Base-by-base conservation (phyloP, 495 filamentous ascomycete species). In the Clohesyomyces aquaticus region DNA sequence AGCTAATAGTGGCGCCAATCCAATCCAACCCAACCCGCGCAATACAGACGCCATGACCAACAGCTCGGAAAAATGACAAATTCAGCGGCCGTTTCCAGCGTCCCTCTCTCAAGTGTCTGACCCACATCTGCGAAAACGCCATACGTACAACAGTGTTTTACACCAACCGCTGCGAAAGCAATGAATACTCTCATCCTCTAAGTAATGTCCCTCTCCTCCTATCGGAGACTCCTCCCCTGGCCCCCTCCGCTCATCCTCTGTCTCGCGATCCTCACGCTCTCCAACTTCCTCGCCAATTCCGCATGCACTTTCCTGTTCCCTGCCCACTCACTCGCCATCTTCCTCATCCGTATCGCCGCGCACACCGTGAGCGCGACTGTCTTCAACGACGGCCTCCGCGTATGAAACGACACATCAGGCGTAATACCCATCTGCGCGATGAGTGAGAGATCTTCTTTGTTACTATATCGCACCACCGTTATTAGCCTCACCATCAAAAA, bases 391-490 rank as follows among this genome's bases (percentile, higher is more conserved):
- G 71, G 75, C 50, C 73, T 78, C 61, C 73, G 77, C 53, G 76
- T 70, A 22, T 71, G 70, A 48, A 75, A 61, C 2, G 77, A 73
- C 6, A 71, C 67, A 55, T 78, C 74, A 9, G 81, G 77, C 57
- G 81, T 81, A 68, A 90, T 83, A 51, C 88, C 87, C 81, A 96
- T 95, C 59, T 87, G 82, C 60, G 85, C 81, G 58, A 98, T 85
- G 73, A 96, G 87, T 42, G 85, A 82, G 29, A 98, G 84, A 72
- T 97, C 91, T 65, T 88, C 90, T 75, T 93, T 87, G 80, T 97
- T 98, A 75, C 93, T 97, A 71, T 77, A 54, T 12, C n/a, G 21
- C 68, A 72, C 59, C 47, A 22, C 12, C 50, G 42, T 64, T 35
- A 9, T 0, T 26, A 27, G 4, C 26, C 21, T 3, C 16, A 61